Conservation (phyloP, 106 monocot species). For the Gastrodia elata region DNA sequence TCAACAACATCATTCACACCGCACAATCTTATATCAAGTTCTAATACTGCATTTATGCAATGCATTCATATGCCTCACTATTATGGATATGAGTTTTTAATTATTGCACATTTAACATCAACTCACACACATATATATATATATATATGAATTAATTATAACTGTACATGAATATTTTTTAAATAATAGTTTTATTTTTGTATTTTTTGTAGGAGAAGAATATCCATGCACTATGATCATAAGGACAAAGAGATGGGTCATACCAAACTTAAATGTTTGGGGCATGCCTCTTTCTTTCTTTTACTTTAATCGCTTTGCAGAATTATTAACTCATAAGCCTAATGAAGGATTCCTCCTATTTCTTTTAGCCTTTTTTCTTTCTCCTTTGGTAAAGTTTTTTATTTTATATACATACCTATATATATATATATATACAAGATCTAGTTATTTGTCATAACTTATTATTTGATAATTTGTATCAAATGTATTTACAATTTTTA, state of each 20-base stretch:
- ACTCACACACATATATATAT: too few species aligned
- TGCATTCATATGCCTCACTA: too few species aligned
- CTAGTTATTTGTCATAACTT: too few species aligned
- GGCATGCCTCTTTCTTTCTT: slow-evolving; percentile 31
- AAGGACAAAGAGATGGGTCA: slow-evolving; percentile 35
- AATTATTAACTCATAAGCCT: slow-evolving; percentile 59
- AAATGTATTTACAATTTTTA: not conserved
- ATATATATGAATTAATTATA: too few species aligned
- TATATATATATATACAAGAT: not conserved
- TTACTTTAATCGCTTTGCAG: slow-evolving; percentile 46
- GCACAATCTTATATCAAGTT: too few species aligned
- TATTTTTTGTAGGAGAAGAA: slow-evolving; percentile 15
- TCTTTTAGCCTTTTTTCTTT: slow-evolving; percentile 36
- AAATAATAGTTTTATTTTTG: too few species aligned
- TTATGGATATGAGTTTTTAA: too few species aligned
- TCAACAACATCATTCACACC: too few species aligned
- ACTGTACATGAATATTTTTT: too few species aligned
- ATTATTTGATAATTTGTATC: too few species aligned
- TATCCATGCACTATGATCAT: slow-evolving; percentile 56
- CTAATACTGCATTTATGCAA: too few species aligned
- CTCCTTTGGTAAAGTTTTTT: slow-evolving; percentile 43
- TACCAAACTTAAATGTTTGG: slow-evolving; percentile 29
- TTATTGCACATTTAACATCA: too few species aligned
- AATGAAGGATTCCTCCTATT: slow-evolving; percentile 45
- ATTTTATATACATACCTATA: not conserved